Evolutionary conservation across 495 filamentous ascomycete species (phyloP).

Genomic region (Aspergillus mulundensis): DNA sequence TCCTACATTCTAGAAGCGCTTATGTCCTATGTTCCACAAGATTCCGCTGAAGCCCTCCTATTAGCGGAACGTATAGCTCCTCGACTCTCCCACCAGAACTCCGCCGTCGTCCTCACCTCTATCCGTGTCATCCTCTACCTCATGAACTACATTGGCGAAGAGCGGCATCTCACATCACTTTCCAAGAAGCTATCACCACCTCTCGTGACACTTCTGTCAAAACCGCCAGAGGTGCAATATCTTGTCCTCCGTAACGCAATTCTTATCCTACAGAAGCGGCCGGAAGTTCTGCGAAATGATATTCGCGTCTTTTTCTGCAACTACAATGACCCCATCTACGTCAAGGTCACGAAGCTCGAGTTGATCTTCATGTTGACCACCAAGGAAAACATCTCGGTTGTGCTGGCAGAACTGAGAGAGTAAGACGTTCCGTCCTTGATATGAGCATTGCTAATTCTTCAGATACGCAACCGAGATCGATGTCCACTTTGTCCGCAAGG

Average conservation of each 20-base stretch:
- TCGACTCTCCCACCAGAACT: slow-evolving; percentile 92
- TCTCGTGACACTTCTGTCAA: slow-evolving; percentile 90
- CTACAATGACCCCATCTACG: slow-evolving; percentile 99
- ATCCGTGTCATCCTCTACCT: slow-evolving; percentile 95
- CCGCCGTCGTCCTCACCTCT: slow-evolving; percentile 90
- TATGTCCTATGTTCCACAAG: slow-evolving; percentile 97
- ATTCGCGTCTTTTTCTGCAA: slow-evolving; percentile 99
- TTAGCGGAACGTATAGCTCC: slow-evolving; percentile 92
- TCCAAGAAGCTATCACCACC: slow-evolving; percentile 94
- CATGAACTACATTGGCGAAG: slow-evolving; percentile 97
- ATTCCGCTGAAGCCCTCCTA: slow-evolving; percentile 77
- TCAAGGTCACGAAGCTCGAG: slow-evolving; percentile 98
- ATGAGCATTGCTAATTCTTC: not conserved
- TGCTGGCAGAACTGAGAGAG: slow-evolving; percentile 90
- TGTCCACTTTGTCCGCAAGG: slow-evolving; percentile 96
- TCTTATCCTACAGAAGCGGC: slow-evolving; percentile 86
- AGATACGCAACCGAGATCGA: slow-evolving; percentile 97
- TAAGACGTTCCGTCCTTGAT: slow-evolving; percentile 31
- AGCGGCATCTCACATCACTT: slow-evolving; percentile 82
- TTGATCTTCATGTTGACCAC: slow-evolving; percentile 98
- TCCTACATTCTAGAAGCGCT: slow-evolving; percentile 97
- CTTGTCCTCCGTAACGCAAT: slow-evolving; percentile 91
- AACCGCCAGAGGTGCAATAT: slow-evolving; percentile 97
- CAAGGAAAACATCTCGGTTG: slow-evolving; percentile 93
- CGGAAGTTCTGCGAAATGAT: slow-evolving; percentile 92